phyloP scores from a whole-genome alignment of 2,329 filamentous ascomycete species.

The Rugonectria rugulosa region DNA sequence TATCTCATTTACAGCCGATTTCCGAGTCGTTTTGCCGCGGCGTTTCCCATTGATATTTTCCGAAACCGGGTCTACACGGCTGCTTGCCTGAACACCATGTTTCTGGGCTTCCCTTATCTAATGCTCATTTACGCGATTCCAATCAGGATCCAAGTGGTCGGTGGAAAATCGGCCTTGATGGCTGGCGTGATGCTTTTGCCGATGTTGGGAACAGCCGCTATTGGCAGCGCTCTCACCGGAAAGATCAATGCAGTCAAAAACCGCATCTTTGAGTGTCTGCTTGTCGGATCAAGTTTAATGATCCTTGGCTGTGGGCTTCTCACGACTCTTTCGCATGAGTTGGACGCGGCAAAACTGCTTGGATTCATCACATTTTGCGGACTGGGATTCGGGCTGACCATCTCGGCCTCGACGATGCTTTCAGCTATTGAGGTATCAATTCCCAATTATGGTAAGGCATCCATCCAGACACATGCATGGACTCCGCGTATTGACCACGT shows the following conservation, averaged over 20 bases:
- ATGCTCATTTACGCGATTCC: constrained; percentile 59
- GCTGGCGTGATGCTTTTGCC: constrained; percentile 61
- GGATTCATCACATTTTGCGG: constrained; percentile 61
- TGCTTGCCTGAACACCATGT: constrained; percentile 53
- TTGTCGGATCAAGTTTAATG: constrained; percentile 52
- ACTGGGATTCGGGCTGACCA: constrained; percentile 59
- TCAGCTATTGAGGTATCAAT: constrained; percentile 51
- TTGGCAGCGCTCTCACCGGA: constrained; percentile 54
- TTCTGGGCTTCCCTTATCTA: constrained; percentile 60
- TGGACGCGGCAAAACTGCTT: constrained; percentile 54
- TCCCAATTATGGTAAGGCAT: constrained; percentile 53
- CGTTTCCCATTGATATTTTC: constrained; percentile 58
- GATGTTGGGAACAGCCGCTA: constrained; percentile 57
- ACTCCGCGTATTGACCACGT: too few relatives aligned
- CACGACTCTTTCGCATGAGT: constrained; percentile 43
- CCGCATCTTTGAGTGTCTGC: constrained; percentile 52
- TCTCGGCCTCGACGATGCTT: constrained; percentile 57
- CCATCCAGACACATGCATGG: neutral
- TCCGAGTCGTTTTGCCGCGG: constrained; percentile 43
- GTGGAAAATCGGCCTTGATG: constrained; percentile 53
- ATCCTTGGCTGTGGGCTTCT: constrained; percentile 56
- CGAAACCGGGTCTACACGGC: constrained; percentile 55
- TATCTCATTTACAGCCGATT: constrained; percentile 35
- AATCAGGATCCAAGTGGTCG: constrained; percentile 58
- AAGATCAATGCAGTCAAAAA: constrained; percentile 52